phyloP scores from a whole-genome alignment of 163 green algal species.

The Scenedesmus sp. region DNA sequence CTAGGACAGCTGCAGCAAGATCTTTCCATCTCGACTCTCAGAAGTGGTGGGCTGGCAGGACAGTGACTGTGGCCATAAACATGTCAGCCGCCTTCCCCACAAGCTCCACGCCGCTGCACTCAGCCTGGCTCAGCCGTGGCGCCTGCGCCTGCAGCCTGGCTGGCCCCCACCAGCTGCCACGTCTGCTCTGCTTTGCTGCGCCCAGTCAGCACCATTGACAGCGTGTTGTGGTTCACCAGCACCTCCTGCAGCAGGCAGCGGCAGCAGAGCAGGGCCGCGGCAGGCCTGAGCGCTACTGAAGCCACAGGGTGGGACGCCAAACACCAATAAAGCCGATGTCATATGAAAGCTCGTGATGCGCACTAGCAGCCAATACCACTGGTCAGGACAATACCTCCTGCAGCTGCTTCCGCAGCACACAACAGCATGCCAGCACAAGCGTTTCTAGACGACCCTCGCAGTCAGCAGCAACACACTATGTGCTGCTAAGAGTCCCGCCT shows the following conservation, averaged over 20 bases:
- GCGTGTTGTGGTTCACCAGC: slow-evolving; percentile 24
- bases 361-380: too few relatives aligned
- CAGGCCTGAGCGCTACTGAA: neutral
- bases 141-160: neutral
- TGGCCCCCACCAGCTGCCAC: neutral
- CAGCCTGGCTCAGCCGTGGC: too few relatives aligned
- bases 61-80: neutral
- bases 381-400: too few relatives aligned
- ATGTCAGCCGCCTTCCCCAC: too few relatives aligned
- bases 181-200: slow-evolving; percentile 38
- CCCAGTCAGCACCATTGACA: slow-evolving; percentile 1
- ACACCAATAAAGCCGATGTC: too few relatives aligned
- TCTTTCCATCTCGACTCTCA: too few relatives aligned
- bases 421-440: neutral
- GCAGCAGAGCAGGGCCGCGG: neutral
- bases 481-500: neutral
- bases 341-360: too few relatives aligned
- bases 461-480: too few relatives aligned
- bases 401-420: neutral
- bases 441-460: too few relatives aligned
- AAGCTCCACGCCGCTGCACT: too few relatives aligned
- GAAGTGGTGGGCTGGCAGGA: neutral
- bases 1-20: too few relatives aligned
- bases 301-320: too few relatives aligned
- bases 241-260: neutral